A percentile compares a stretch with the other conserved stretches of the same genome.
Evolutionary conservation across 306 rosid genomes (phyloP).

Genomic region (Sindora glabra): DNA sequence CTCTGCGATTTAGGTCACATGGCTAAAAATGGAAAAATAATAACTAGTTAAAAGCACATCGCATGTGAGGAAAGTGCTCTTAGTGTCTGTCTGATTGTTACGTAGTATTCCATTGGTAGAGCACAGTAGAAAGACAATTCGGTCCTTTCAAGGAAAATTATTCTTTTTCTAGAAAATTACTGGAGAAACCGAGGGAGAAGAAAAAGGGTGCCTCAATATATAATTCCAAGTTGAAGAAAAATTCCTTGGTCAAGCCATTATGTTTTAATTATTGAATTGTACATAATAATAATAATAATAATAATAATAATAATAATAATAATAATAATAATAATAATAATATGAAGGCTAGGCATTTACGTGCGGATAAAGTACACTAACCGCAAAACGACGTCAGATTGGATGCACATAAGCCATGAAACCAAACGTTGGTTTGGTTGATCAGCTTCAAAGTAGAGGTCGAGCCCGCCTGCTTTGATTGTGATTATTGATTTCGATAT

Average conservation of each 20-base stretch:
- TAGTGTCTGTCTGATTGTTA: no score
- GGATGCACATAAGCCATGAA: not conserved
- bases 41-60: no score
- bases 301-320: no score
- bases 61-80: no score
- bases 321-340: no score
- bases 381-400: not conserved
- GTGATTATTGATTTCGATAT: not conserved
- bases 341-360: not conserved
- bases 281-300: no score
- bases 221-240: not conserved
- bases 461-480: not conserved
- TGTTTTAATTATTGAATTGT: not conserved
- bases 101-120: no score
- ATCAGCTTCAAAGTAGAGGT: not conserved
- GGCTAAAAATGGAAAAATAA: no score
- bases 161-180: not conserved
- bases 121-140: no score
- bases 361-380: not conserved
- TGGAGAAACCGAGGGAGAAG: not conserved
- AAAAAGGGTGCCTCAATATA: not conserved
- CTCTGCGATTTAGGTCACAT: no score
- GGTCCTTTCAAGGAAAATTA: not conserved
- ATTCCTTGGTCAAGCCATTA: not conserved
- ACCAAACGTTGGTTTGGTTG: not conserved